Evolutionary conservation across 371 early-diverging fungal genomes (phyloP).

Genomic region (Mortierella sp.): DNA sequence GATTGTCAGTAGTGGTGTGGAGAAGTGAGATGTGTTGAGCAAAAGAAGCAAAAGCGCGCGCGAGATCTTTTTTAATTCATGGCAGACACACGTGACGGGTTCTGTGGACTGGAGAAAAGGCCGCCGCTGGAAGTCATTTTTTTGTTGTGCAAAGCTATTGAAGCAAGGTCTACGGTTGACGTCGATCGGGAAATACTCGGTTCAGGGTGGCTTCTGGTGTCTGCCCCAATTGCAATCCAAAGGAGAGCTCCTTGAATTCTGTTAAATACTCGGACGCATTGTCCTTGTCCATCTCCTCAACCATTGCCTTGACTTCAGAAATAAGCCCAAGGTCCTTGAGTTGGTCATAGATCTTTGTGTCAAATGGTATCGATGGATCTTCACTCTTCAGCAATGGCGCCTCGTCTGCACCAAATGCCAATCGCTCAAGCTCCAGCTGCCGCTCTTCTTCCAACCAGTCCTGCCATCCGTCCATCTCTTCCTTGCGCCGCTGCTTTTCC

Average conservation of each 20-base stretch:
- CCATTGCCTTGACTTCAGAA: neutral
- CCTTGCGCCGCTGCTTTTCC: neutral
- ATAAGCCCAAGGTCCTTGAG: slow-evolving; percentile 2
- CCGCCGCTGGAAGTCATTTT: no score
- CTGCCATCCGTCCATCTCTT: neutral
- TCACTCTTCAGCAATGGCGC: neutral
- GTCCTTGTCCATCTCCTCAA: neutral
- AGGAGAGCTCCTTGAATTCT: neutral
- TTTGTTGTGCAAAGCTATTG: no score
- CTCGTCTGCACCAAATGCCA: neutral
- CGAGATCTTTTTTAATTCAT: neutral
- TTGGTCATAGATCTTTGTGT: neutral
- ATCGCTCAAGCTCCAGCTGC: neutral
- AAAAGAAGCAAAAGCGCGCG: neutral
- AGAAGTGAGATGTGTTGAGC: neutral
- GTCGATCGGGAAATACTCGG: neutral
- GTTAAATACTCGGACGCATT: neutral
- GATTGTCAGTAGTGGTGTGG: neutral
- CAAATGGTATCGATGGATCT: neutral
- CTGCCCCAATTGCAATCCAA: neutral
- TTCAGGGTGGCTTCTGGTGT: neutral
- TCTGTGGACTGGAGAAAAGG: no score
- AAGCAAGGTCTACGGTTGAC: neutral
- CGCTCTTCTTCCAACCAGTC: neutral
- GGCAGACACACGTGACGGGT: neutral